Evolutionary conservation across 306 rosid genomes (phyloP).

Genomic region (Cucumis hystrix): DNA sequence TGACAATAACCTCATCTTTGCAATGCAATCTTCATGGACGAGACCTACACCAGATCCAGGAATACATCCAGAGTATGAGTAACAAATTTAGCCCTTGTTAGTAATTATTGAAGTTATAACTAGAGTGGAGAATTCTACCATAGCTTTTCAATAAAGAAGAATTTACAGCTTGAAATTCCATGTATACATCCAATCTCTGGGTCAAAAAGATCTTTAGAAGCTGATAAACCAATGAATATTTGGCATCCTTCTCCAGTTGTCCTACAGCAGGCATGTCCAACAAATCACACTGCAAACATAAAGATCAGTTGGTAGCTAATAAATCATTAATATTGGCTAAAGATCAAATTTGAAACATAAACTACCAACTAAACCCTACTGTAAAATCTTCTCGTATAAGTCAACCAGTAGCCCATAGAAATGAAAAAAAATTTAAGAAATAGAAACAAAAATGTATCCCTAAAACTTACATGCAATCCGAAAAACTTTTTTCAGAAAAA

Average conservation of each 20-base stretch:
- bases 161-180: constrained; percentile 68
- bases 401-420: neutral
- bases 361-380: neutral
- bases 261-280: constrained; percentile 66
- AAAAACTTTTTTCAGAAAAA: neutral
- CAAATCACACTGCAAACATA: constrained; percentile 70
- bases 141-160: constrained; percentile 50
- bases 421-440: neutral
- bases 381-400: neutral
- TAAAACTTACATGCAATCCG: neutral
- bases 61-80: neutral
- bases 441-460: neutral
- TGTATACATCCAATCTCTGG: constrained; percentile 74
- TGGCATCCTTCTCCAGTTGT: constrained; percentile 85
- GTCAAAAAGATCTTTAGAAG: constrained; percentile 74
- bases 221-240: constrained; percentile 58
- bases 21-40: constrained; percentile 68
- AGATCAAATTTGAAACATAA: neutral
- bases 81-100: neutral
- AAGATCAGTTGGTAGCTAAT: neutral
- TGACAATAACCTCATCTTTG: constrained; percentile 78
- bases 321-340: neutral
- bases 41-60: constrained; percentile 37
- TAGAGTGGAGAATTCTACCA: constrained; percentile 30
- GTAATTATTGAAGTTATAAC: neutral